Percentiles rank a stretch among this genome's conserved stretches.
phyloP scores from a whole-genome alignment of 768 basidiomycete species.

The Mycena haematopus region DNA sequence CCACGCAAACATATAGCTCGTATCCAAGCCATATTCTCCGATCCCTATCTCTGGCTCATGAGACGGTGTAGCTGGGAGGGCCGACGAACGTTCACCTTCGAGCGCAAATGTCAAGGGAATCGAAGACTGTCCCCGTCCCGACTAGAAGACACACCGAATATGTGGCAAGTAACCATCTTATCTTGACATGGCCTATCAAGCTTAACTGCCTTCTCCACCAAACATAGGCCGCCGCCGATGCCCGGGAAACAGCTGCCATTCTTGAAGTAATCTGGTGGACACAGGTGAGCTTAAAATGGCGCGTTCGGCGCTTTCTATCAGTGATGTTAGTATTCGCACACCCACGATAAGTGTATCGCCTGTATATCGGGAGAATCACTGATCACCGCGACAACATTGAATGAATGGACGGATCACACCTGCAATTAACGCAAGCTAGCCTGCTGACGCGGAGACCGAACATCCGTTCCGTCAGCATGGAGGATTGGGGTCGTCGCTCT shows the following conservation, averaged over 20 bases:
- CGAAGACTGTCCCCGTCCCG: constrained; percentile 3
- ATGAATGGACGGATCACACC: constrained; percentile 19
- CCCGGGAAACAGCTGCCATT: background rate
- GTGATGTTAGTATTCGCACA: constrained; percentile 18
- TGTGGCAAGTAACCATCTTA: constrained; percentile 2
- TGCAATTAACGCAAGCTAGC: background rate
- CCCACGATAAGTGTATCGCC: constrained; percentile 14
- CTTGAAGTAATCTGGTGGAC: background rate
- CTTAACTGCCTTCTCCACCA: background rate
- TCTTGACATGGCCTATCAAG: constrained; percentile 5
- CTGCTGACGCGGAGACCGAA: constrained; percentile 1
- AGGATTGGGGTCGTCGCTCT: background rate
- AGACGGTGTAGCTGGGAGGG: background rate
- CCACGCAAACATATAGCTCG: too few species aligned
- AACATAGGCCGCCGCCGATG: constrained; percentile 11
- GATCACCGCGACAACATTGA: constrained; percentile 11
- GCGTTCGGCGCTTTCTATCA: constrained; percentile 7
- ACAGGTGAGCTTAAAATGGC: constrained; percentile 14
- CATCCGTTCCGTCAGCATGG: background rate
- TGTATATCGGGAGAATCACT: constrained; percentile 10
- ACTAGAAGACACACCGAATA: constrained; percentile 8
- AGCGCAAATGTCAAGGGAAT: constrained; percentile 2
- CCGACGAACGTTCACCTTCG: constrained; percentile 4
- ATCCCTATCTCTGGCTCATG: constrained; percentile 8
- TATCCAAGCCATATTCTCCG: background rate